phyloP scores from a whole-genome alignment of 1,284 basidiomycete species.

The Apiotrichum laibachii region DNA sequence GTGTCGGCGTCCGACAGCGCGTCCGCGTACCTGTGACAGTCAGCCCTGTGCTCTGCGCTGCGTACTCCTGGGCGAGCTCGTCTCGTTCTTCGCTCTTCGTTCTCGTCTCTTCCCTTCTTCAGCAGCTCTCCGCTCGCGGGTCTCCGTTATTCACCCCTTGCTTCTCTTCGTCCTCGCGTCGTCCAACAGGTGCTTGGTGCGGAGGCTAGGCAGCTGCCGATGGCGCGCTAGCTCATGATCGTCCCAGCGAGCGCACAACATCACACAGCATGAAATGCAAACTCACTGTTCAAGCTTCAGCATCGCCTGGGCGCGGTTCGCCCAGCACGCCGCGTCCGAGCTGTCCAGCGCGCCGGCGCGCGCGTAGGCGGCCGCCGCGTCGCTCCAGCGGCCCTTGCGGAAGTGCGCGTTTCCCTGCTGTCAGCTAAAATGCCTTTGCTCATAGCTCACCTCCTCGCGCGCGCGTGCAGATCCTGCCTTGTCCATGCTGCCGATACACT shows the following conservation, averaged over 20 bases:
- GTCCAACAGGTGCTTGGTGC: too few species aligned
- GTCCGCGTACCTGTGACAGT: conserved; percentile 35
- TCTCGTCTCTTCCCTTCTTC: too few species aligned
- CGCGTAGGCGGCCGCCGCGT: conserved; percentile 44
- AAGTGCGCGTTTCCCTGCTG: conserved; percentile 47
- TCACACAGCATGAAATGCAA: too few species aligned
- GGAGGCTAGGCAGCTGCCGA: too few species aligned
- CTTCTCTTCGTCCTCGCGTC: too few species aligned
- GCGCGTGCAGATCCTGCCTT: conserved; percentile 1
- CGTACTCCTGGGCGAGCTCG: background rate
- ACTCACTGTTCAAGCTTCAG: conserved; percentile 50
- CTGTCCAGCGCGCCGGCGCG: conserved; percentile 38
- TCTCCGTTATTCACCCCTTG: too few species aligned
- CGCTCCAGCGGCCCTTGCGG: conserved; percentile 48
- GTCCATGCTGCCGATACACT: conserved; percentile 1
- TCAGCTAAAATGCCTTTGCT: background rate
- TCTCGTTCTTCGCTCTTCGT: too few species aligned
- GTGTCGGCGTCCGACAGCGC: conserved; percentile 46
- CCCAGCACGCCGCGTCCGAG: conserved; percentile 35
- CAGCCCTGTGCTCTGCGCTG: background rate
- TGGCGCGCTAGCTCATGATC: too few species aligned
- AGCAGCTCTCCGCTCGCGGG: too few species aligned
- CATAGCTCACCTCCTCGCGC: conserved; percentile 23
- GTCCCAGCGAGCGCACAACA: too few species aligned
- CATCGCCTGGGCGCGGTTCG: conserved; percentile 49